These are phyloP conservation scores for Suillus clintonianus DNA, from an alignment of 768 basidiomycete species.

Conservation along the genomic window DNA sequence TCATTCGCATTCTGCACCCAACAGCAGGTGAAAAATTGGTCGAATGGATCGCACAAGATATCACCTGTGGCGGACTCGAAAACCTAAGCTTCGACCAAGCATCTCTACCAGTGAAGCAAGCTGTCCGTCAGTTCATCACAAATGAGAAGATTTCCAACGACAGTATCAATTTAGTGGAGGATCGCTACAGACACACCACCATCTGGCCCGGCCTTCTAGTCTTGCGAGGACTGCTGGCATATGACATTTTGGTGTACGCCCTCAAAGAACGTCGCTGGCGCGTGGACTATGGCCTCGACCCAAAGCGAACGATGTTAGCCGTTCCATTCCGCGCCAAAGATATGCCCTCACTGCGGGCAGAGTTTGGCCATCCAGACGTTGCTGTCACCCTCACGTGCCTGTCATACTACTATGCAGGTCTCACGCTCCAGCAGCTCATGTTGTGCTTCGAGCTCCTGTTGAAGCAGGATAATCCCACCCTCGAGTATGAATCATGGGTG, in stretches of 20 bases:
- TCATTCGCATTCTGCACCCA: conserved; percentile 14
- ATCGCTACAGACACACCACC: not conserved
- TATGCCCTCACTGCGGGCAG: not conserved
- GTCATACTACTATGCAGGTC: not conserved
- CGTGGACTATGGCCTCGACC: not conserved
- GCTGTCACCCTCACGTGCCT: not conserved
- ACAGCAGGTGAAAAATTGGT: conserved; percentile 11
- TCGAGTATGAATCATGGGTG: not conserved
- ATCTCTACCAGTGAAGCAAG: not conserved
- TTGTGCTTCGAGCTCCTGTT: not conserved
- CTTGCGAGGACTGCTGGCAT: not conserved
- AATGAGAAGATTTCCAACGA: conserved; percentile 1
- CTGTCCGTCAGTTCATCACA: conserved; percentile 27
- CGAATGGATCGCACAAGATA: conserved; percentile 7
- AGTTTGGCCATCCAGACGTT: not conserved
- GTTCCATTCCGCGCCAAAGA: not conserved
- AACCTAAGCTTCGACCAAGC: not conserved
- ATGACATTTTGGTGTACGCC: not conserved
- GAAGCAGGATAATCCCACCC: not conserved
- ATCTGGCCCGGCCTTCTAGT: not conserved
- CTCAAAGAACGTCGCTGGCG: not conserved
- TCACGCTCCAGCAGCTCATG: not conserved
- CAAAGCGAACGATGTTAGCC: not conserved
- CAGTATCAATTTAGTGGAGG: conserved; percentile 9
- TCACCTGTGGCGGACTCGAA: conserved; percentile 8